Percentiles rank a stretch among this genome's conserved stretches.
These are phyloP conservation scores for Metschnikowia chrysomelidarum DNA, from an alignment of 805 yeast species.

Conservation along the genomic window DNA sequence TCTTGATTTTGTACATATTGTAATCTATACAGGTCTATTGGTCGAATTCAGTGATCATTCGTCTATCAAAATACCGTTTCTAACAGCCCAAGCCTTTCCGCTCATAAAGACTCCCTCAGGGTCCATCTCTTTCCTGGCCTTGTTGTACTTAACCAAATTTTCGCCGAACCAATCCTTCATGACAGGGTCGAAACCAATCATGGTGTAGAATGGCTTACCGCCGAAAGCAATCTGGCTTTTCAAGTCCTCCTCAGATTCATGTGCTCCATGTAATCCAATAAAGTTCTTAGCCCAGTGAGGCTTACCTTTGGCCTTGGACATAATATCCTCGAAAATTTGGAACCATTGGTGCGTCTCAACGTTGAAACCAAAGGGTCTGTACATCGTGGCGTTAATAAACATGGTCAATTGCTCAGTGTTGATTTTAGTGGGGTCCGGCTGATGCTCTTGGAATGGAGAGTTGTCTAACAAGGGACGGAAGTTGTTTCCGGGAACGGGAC, in stretches of 20 bases:
- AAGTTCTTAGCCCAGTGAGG: slow-evolving; percentile 99
- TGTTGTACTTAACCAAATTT: slow-evolving; percentile 58
- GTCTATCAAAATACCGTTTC: slow-evolving; percentile 64
- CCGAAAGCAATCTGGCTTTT: slow-evolving; percentile 40
- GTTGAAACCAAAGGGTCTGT: slow-evolving; percentile 82
- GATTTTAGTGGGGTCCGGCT: slow-evolving; percentile 46
- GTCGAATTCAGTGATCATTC: too few relatives aligned
- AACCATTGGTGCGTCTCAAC: slow-evolving; percentile 81
- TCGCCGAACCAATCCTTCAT: slow-evolving; percentile 80
- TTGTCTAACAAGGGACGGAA: slow-evolving; percentile 79
- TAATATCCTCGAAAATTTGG: slow-evolving; percentile 72
- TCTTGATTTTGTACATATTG: not conserved
- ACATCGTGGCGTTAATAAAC: slow-evolving; percentile 91
- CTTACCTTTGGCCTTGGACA: slow-evolving; percentile 79
- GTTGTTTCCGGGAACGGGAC: slow-evolving; percentile 83
- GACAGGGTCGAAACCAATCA: slow-evolving; percentile 74
- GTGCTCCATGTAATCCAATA: slow-evolving; percentile 52
- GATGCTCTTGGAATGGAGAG: slow-evolving; percentile 52
- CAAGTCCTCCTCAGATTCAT: slow-evolving; percentile 33
- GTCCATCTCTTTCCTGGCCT: slow-evolving; percentile 65
- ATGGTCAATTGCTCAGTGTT: slow-evolving; percentile 78
- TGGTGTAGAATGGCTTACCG: slow-evolving; percentile 56
- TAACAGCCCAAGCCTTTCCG: slow-evolving; percentile 73
- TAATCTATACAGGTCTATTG: slow-evolving; percentile 5
- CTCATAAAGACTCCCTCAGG: slow-evolving; percentile 80